phyloP scores from a whole-genome alignment of 2,329 filamentous ascomycete genomes.

The Nannizziopsis arthrosporioides region DNA sequence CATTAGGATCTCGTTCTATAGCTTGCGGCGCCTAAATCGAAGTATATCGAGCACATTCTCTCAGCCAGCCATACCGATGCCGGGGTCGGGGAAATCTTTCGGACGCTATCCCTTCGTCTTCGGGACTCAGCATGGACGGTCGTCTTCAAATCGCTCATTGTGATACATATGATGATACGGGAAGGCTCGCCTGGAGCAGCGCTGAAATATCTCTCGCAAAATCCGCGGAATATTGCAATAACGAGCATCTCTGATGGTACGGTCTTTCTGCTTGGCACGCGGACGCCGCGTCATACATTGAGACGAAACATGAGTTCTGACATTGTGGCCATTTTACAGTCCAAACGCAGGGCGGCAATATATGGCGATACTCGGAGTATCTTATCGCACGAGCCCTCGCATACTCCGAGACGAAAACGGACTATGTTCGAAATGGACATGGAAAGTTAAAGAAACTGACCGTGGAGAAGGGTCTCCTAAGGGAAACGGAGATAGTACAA shows the following conservation, averaged over 20 bases:
- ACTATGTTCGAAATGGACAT: constrained; percentile 78
- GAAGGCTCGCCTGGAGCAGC: constrained; percentile 87
- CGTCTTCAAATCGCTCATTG: constrained; percentile 93
- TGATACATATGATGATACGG: constrained; percentile 92
- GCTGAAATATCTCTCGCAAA: constrained; percentile 68
- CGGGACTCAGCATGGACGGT: constrained; percentile 99
- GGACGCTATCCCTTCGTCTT: constrained; percentile 74
- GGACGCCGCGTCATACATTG: too few species aligned
- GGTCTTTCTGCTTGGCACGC: constrained; percentile 22
- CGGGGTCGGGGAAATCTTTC: constrained; percentile 90
- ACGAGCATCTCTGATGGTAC: constrained; percentile 85
- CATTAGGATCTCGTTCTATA: constrained; percentile 26
- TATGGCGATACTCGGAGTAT: constrained; percentile 82
- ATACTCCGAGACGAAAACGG: constrained; percentile 71
- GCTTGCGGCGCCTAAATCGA: constrained; percentile 94
- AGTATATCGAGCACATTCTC: constrained; percentile 97
- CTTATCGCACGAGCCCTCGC: constrained; percentile 69
- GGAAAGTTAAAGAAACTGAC: constrained; percentile 71
- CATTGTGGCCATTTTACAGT: constrained; percentile 43
- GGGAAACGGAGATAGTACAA: constrained; percentile 86
- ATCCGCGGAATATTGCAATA: constrained; percentile 72
- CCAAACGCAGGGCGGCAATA: constrained; percentile 89
- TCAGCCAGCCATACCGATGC: constrained; percentile 90
- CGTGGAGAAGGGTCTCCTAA: constrained; percentile 81
- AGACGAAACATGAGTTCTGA: neutral